Evolutionary conservation across 2,329 filamentous ascomycete genomes (phyloP).

Genomic region (Aspergillus texensis): DNA sequence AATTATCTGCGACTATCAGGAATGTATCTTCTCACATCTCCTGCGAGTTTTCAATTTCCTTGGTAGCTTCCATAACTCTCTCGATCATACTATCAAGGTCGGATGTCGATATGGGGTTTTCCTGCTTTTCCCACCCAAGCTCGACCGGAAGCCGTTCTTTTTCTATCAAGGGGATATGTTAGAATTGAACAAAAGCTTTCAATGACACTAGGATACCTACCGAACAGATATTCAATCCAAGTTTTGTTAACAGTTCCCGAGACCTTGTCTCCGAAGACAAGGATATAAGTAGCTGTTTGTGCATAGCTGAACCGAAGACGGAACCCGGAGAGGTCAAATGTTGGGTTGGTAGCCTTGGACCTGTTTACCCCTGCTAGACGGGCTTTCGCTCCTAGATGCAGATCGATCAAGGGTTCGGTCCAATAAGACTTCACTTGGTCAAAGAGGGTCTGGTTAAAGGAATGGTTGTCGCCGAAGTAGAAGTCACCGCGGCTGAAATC

Average conservation of each 20-base stretch:
- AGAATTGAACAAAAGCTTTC: neutral
- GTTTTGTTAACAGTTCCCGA: neutral
- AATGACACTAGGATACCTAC: neutral
- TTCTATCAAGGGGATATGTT: neutral
- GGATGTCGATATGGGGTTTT: neutral
- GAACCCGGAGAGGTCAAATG: neutral
- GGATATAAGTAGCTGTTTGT: neutral
- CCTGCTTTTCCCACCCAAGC: neutral
- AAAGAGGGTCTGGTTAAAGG: neutral
- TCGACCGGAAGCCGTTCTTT: neutral
- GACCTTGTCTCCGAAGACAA: neutral
- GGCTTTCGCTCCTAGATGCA: neutral
- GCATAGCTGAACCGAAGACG: neutral
- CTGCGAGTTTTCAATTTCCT: neutral
- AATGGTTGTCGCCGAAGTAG: neutral
- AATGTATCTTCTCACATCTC: neutral
- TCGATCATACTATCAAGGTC: neutral
- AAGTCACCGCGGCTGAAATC: neutral
- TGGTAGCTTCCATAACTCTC: neutral
- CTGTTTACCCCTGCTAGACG: neutral
- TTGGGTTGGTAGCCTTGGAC: neutral
- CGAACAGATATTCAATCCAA: neutral
- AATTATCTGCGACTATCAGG: neutral
- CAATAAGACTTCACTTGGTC: neutral
- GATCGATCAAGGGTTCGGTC: neutral